Percentiles rank a stretch among this genome's conserved stretches.
These are phyloP conservation scores for Hippophae rhamnoides DNA, from an alignment of 306 rosid genomes.

Conservation along the genomic window DNA sequence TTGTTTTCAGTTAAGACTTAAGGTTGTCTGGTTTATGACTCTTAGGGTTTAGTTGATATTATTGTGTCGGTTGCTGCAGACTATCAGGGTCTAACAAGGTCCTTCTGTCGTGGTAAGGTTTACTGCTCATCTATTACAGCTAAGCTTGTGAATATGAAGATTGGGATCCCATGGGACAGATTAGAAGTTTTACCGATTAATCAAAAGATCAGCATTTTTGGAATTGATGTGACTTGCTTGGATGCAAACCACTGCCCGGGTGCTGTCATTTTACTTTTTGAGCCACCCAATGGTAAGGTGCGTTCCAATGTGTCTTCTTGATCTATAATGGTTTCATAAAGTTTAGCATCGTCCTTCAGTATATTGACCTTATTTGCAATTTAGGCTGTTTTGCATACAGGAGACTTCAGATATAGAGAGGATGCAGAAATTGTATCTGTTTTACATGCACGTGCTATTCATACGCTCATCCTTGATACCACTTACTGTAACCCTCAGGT, in stretches of 20 bases:
- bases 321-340: conserved; percentile 5
- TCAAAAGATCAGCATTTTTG: conserved; percentile 58
- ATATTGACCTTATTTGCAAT: conserved; percentile 13
- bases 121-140: conserved; percentile 84
- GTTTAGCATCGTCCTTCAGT: conserved; percentile 10
- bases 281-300: conserved; percentile 91
- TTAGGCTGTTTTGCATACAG: conserved; percentile 82
- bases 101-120: conserved; percentile 83
- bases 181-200: conserved; percentile 64
- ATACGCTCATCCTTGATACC: conserved; percentile 80
- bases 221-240: conserved; percentile 73
- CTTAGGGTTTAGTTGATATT: conserved; percentile 16
- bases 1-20: conserved; percentile 12
- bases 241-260: conserved; percentile 99
- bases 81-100: conserved; percentile 92
- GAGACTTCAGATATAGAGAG: conserved; percentile 81
- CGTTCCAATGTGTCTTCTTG: conserved; percentile 30
- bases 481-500: conserved; percentile 92
- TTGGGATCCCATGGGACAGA: conserved; percentile 80
- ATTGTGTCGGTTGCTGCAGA: conserved; percentile 38
- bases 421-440: conserved; percentile 42
- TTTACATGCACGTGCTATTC: conserved; percentile 39
- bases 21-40: conserved; percentile 11
- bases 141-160: conserved; percentile 75
- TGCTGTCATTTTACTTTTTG: conserved; percentile 73